Base-by-base conservation (phyloP, 192 early-diverging fungal genomes). In the Dissophora globulifera region DNA sequence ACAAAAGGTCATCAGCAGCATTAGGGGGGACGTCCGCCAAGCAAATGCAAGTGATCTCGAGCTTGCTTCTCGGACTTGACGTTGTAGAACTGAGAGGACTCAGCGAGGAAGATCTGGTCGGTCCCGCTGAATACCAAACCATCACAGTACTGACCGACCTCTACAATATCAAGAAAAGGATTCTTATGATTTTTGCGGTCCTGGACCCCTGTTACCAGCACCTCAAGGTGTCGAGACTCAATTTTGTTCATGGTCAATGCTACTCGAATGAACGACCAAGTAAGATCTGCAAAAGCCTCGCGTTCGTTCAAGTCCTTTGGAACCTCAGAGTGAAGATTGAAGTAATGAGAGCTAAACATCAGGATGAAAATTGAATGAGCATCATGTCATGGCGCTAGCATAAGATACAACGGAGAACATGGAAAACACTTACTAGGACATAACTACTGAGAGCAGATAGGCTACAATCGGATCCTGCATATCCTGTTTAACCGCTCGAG, bases 41-140 rank as follows among this genome's bases (percentile, higher is more conserved):
- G n/a, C n/a, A n/a, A n/a, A n/a, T n/a, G n/a, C n/a, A 32, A 54
- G 29, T 64, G 23, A 38, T 64, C 62, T 22, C 47, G 50, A 5
- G 11, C 41, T 42, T 15, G n/a, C 42, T 64, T 64, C 11, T 53
- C 51, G 17, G 26, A 27, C 25, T 54, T 54, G 41, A 51, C 38
- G 13, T 54, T 40, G 38, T 64, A 20, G 4, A 64, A 30, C 15
- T 27, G 25, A 26, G 62, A 50, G 1, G 50, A 40, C 27, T 64
- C 62, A 17, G 42, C 29, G 45, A 45, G 27, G 47, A 17, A 47
- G 19, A 64, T 29, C 29, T 64, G 62, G 16, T 54, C 22, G 20
- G n/a, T 12, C 15, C 35, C 42, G 2, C 40, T 35, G 20, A 54
- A 46, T 6, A 41, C 62, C 3, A 64, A 10, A 2, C 51, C 62